Evolutionary conservation across 306 rosid genomes (phyloP).

Genomic region (Glycine latifolia): DNA sequence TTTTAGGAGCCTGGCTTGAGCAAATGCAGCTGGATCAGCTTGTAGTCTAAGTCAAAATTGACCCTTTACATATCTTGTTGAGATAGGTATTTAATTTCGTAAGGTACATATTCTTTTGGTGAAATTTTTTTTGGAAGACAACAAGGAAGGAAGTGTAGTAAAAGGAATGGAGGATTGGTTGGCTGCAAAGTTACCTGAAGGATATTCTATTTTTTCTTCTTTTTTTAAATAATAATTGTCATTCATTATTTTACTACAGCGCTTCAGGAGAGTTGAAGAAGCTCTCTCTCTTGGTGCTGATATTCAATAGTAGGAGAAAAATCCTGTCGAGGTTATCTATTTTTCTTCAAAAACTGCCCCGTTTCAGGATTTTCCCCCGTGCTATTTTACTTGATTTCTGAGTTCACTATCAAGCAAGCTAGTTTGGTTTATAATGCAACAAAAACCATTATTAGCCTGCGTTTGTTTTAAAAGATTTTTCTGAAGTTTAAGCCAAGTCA

Average conservation of each 20-base stretch:
- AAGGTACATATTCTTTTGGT: constrained; percentile 58
- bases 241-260: constrained; percentile 58
- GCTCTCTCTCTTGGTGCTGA: constrained; percentile 25
- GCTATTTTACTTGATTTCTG: not conserved
- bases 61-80: not conserved
- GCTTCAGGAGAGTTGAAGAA: constrained; percentile 46
- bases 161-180: constrained; percentile 11
- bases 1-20: constrained; percentile 88
- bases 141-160: constrained; percentile 32
- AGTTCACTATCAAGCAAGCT: constrained; percentile 28
- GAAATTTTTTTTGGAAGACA: constrained; percentile 44
- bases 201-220: constrained; percentile 43
- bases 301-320: constrained; percentile 39
- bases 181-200: constrained; percentile 29
- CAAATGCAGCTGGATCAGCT: constrained; percentile 87
- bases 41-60: constrained; percentile 59
- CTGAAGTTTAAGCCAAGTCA: constrained; percentile 28
- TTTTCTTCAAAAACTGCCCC: constrained; percentile 41
- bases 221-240: constrained; percentile 29
- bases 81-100: constrained; percentile 55
- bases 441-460: constrained; percentile 31
- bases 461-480: constrained; percentile 34
- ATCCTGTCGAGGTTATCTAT: constrained; percentile 54
- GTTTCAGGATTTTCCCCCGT: constrained; percentile 39
- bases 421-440: constrained; percentile 42